These are phyloP conservation scores for Nyssa sinensis DNA, from an alignment of 148 eudicot species.

Conservation along the genomic window DNA sequence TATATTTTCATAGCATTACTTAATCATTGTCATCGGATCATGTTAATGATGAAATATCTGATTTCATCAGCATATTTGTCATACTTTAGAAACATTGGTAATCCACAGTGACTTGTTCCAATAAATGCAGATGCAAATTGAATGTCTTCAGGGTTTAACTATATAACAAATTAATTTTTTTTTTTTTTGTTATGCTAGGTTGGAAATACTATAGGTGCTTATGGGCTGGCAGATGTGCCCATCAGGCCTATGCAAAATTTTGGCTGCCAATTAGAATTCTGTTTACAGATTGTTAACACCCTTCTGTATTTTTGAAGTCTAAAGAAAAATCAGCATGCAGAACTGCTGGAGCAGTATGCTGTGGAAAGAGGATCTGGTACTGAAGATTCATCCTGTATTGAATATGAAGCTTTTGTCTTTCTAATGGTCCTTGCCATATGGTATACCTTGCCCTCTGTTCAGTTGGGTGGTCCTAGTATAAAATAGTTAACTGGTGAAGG, in stretches of 20 bases:
- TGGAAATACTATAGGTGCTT: no score
- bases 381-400: not conserved
- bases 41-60: not conserved
- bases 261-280: not conserved
- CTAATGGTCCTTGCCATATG: not conserved
- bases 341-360: not conserved
- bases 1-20: not conserved
- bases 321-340: not conserved
- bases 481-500: not conserved
- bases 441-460: not conserved
- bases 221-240: not conserved
- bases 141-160: not conserved
- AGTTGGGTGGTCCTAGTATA: no score
- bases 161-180: not conserved
- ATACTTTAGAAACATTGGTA: not conserved
- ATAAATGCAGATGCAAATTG: not conserved
- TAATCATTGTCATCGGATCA: not conserved
- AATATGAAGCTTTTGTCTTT: not conserved
- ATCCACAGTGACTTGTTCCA: not conserved
- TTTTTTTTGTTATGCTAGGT: slow-evolving; percentile 1
- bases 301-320: not conserved
- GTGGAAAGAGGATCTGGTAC: not conserved
- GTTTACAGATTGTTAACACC: not conserved
- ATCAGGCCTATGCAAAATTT: not conserved
- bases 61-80: not conserved